Base-by-base conservation (phyloP, 768 basidiomycete species). In the Termitomyces sp. region DNA sequence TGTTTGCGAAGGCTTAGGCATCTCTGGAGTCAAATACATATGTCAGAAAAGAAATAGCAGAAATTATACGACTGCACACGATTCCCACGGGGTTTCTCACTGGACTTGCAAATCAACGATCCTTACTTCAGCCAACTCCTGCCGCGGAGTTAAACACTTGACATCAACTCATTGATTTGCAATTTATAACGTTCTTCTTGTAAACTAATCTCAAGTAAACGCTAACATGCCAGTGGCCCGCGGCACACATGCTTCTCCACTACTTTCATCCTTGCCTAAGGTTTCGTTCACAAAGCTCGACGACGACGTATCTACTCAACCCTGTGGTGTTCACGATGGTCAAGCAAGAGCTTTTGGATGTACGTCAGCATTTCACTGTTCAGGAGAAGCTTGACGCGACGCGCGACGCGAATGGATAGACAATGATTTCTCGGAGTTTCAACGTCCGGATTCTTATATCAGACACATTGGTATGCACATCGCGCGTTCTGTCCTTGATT, bases 391-490 rank as follows among this genome's bases (percentile, higher is more conserved):
- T 44, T 58, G 44, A 62, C 55, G 44, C 58, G 45, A 33, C n/a
- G 41, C 55, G 44, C 58, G 45, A 33, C n/a, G 41, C 37, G 41
- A 15, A 42, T 59, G 15, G 39, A 30, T 53, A 81, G 78, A 74
- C 55, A 75, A 78, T 78, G 86, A 90, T 65, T 84, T 84, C 66
- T 81, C 84, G 12, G 84, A 89, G 41, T 95, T 93, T 67, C 73
- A 74, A 61, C 75, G 86, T 60, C 91, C 93, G 9, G 90, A 93
- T 55, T 83, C 92, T 67, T 97, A 97, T 69, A 91, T 96, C 68
- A 86, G 93, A 45, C 86, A 96, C 69, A 92, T 96, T 62, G 94
- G 93, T 93, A 66, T 44, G 83, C 68, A 30, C 41, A 36, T 27
- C 39, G 24, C 31, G 39, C 33, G 27, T 56, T 13, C 31, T 37